These are phyloP conservation scores for Detonula confervacea DNA, from an alignment of 352 stramenopile species.

Conservation along the genomic window DNA sequence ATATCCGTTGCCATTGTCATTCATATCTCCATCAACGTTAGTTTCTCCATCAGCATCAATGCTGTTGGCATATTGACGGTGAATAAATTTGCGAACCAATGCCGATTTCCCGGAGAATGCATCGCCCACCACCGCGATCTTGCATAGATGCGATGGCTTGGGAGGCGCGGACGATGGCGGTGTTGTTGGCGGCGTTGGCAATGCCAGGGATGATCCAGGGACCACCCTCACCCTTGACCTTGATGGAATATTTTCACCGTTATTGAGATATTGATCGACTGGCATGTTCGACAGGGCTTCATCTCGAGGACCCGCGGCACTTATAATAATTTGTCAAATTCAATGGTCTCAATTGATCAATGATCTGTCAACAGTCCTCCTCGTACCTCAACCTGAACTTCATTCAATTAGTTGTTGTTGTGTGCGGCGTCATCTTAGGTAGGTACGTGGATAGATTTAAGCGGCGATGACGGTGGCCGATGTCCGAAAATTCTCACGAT, in stretches of 20 bases:
- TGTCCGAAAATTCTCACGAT: too few relatives aligned
- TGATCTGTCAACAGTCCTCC: too few relatives aligned
- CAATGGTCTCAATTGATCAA: too few relatives aligned
- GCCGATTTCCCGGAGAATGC: constrained; percentile 23
- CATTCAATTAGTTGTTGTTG: too few relatives aligned
- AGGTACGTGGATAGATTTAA: too few relatives aligned
- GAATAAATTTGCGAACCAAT: constrained; percentile 33
- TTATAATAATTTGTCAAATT: too few relatives aligned
- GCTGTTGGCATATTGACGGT: constrained; percentile 8
- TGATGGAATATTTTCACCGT: neutral
- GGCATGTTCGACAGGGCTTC: neutral
- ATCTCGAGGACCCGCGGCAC: too few relatives aligned
- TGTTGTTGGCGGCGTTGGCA: neutral
- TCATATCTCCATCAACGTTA: neutral
- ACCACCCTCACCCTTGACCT: constrained; percentile 24
- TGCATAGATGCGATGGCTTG: constrained; percentile 29
- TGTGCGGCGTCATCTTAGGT: too few relatives aligned
- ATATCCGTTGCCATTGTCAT: too few relatives aligned
- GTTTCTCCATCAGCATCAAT: neutral
- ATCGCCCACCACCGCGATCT: constrained; percentile 36
- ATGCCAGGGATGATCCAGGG: constrained; percentile 12
- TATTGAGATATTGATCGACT: neutral
- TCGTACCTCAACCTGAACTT: too few relatives aligned
- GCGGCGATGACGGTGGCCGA: too few relatives aligned
- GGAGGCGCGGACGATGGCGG: constrained; percentile 24